Conservation (phyloP, 73 alveolate species). For the Tetrahymena elliotti region DNA sequence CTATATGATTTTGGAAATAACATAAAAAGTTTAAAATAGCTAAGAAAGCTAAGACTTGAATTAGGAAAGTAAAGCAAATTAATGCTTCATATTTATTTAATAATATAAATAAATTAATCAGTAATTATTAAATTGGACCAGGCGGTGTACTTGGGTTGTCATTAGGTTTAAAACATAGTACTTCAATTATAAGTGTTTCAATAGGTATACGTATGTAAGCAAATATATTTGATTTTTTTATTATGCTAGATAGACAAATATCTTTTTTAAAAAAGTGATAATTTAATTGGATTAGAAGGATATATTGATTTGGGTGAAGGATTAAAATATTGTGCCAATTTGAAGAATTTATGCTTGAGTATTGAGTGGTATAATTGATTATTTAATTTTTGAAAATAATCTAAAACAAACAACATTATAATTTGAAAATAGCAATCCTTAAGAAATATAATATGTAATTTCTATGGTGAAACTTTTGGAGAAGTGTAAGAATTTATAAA, state of each 20-base stretch:
- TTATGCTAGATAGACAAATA: neutral
- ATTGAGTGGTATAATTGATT: neutral
- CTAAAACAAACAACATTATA: neutral
- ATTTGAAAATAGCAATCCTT: neutral
- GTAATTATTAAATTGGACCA: neutral
- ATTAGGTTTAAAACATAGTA: neutral
- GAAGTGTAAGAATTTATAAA: neutral
- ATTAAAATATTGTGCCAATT: neutral
- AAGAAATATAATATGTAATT: neutral
- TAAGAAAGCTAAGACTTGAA: neutral
- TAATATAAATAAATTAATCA: neutral
- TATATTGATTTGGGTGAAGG: neutral
- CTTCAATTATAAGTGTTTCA: neutral
- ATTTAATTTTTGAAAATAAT: neutral
- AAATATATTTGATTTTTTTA: neutral
- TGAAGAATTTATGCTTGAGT: neutral
- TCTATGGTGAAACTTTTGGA: neutral
- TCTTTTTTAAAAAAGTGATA: neutral
- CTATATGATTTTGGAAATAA: neutral
- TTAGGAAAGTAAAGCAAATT: neutral
- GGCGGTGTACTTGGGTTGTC: neutral
- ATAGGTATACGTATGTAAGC: neutral
- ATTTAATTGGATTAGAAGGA: neutral
- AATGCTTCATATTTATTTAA: neutral
- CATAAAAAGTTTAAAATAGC: neutral